Evolutionary conservation across 371 early-diverging fungal species (phyloP).

Genomic region (Chytridium lagenaria): DNA sequence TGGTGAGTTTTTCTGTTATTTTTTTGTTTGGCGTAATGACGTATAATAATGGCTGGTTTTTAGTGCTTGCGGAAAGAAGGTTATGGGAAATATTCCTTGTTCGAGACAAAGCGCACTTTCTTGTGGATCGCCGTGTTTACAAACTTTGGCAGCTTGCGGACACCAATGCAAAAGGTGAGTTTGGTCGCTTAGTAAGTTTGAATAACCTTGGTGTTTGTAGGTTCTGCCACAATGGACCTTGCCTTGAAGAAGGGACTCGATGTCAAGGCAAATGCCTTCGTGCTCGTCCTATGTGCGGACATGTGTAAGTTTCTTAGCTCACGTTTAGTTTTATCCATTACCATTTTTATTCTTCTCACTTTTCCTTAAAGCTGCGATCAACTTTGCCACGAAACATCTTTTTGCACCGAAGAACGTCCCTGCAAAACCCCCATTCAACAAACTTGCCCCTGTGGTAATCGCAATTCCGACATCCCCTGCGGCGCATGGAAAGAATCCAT

Average conservation of each 20-base stretch:
- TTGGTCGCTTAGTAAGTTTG: too few species aligned
- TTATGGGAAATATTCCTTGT: constrained; percentile 53
- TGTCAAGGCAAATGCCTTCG: constrained; percentile 48
- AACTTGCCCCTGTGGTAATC: constrained; percentile 47
- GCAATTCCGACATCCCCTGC: constrained; percentile 31
- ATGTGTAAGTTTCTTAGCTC: constrained; percentile 21
- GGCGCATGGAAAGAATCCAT: constrained; percentile 42
- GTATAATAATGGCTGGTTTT: not conserved
- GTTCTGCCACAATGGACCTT: constrained; percentile 52
- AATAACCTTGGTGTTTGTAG: too few species aligned
- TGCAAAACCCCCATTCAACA: constrained; percentile 39
- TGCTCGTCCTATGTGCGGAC: constrained; percentile 49
- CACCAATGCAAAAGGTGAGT: constrained; percentile 47
- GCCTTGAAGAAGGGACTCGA: constrained; percentile 39
- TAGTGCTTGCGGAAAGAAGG: constrained; percentile 51
- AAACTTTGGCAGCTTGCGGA: constrained; percentile 35
- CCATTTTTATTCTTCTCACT: constrained; percentile 10
- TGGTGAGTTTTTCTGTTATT: constrained; percentile 29
- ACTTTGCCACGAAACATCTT: constrained; percentile 49
- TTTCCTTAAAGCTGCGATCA: too few species aligned
- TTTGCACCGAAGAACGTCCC: constrained; percentile 47
- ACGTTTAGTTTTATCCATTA: not conserved
- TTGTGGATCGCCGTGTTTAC: constrained; percentile 46
- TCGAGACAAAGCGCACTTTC: constrained; percentile 43
- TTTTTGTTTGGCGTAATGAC: too few species aligned